phyloP scores from a whole-genome alignment of 169 alveolate genomes.

The Babesia ovis region DNA sequence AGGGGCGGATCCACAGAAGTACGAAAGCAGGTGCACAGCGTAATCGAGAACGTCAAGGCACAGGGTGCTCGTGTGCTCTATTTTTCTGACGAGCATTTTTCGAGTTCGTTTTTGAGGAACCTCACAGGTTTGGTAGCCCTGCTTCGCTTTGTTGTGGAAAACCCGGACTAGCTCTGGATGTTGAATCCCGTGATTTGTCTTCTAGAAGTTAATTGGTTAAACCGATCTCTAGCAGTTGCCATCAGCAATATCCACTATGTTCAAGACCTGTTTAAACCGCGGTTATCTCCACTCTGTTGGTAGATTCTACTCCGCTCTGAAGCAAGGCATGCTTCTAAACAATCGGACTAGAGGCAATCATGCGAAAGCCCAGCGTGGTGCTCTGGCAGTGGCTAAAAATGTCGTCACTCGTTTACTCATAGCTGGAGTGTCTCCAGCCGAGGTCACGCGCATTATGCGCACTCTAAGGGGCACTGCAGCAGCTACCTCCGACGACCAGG shows the following conservation, averaged over 20 bases:
- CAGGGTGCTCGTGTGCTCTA: slow-evolving; percentile 66
- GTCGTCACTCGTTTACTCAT: neutral
- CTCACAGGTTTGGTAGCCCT: slow-evolving; percentile 74
- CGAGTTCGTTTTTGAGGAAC: slow-evolving; percentile 69
- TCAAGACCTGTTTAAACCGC: no score
- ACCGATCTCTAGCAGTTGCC: no score
- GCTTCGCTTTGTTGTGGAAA: slow-evolving; percentile 52
- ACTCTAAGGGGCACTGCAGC: neutral
- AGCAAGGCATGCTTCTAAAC: neutral
- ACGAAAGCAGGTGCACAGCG: slow-evolving; percentile 51
- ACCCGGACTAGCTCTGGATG: no score
- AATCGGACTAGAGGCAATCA: neutral
- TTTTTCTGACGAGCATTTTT: slow-evolving; percentile 71
- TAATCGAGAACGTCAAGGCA: slow-evolving; percentile 56
- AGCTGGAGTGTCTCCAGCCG: slow-evolving; percentile 4
- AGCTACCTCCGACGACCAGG: neutral
- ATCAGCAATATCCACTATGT: no score
- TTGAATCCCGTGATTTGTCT: no score
- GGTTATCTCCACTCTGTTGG: no score
- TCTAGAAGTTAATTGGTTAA: no score
- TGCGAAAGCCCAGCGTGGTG: no score
- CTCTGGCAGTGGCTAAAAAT: neutral
- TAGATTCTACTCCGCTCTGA: no score
- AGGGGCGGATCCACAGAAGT: slow-evolving; percentile 52
- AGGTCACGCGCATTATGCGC: slow-evolving; percentile 6